These are phyloP conservation scores for Elongisporangium prolatum DNA, from an alignment of 352 stramenopile species.

Conservation along the genomic window DNA sequence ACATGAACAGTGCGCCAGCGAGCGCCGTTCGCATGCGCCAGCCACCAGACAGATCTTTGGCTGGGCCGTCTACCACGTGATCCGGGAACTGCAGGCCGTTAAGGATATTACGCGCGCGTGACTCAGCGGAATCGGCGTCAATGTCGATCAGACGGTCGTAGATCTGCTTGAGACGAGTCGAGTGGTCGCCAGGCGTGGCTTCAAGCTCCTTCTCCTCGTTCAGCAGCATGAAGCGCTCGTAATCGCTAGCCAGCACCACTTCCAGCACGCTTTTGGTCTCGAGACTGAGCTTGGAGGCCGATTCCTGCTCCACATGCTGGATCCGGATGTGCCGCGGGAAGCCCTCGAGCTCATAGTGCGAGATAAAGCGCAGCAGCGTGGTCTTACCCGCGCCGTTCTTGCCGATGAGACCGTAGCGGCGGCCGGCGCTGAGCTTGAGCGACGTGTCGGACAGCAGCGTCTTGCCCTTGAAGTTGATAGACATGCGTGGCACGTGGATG, in stretches of 20 bases:
- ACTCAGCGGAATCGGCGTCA: slow-evolving; percentile 88
- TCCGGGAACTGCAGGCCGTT: slow-evolving; percentile 93
- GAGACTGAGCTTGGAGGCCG: slow-evolving; percentile 73
- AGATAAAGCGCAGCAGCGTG: slow-evolving; percentile 95
- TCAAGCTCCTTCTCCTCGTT: slow-evolving; percentile 91
- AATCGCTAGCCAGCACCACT: slow-evolving; percentile 93
- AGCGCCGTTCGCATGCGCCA: slow-evolving; percentile 94
- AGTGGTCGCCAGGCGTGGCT: slow-evolving; percentile 31
- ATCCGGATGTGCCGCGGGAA: slow-evolving; percentile 95
- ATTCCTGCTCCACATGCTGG: slow-evolving; percentile 95
- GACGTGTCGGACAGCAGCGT: slow-evolving; percentile 82
- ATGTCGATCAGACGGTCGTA: slow-evolving; percentile 89
- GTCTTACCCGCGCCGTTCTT: slow-evolving; percentile 93
- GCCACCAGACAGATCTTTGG: slow-evolving; percentile 90
- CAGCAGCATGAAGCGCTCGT: slow-evolving; percentile 90
- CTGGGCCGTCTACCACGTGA: slow-evolving; percentile 87
- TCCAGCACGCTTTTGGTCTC: slow-evolving; percentile 89
- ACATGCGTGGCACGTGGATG: slow-evolving; percentile 85
- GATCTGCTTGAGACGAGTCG: slow-evolving; percentile 64
- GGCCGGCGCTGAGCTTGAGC: slow-evolving; percentile 81
- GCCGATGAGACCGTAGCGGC: slow-evolving; percentile 91
- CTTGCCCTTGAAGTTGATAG: slow-evolving; percentile 89
- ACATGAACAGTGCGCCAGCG: slow-evolving; percentile 93
- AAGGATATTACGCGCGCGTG: slow-evolving; percentile 88
- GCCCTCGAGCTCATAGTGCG: slow-evolving; percentile 94